Evolutionary conservation across 1,284 basidiomycete species (phyloP), one percentile per base, ranked within the genome.

Genomic region (Takashimella tepidaria): DNA sequence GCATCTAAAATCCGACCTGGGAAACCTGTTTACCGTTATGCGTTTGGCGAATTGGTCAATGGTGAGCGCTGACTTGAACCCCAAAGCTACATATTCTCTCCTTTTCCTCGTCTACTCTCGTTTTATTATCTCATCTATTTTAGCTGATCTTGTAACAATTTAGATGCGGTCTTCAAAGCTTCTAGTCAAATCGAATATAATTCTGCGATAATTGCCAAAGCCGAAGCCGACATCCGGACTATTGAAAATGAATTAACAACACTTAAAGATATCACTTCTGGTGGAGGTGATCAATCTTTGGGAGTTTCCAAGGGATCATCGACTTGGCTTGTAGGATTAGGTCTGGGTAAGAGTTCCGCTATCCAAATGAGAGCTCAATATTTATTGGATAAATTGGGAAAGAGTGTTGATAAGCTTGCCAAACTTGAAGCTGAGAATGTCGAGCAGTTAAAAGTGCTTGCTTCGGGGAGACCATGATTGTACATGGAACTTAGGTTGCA

Each of bases 21-120:
- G 31, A 91, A 88, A 70, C 95, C 95, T 0, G 85, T 97, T 1
- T 88, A 90, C 70, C 82, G 82, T 72, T 86, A 84, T 68, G 91
- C 91, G 2, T 97, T 97, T 71, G 80, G 87, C 60, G 79, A 83
- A 27, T 80, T 98, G 1, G 85, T 89, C 0, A 77, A 84, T 47
- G 89, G 88, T 88, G 61, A 50, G 80, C 67, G 22, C 16, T 16
- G 31, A 16, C 31, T 37, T n/a, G n/a, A n/a, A n/a, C n/a, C n/a
- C n/a, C n/a, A n/a, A n/a, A n/a, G n/a, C n/a, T n/a, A n/a, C n/a
- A n/a, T n/a, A n/a, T n/a, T n/a, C n/a, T n/a, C n/a, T n/a, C n/a
- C n/a, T n/a, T n/a, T n/a, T 37, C 31, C 31, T 16, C 8, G 31
- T 16, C 16, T 37, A 16, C 31, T 37, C 16, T 16, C 31, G 31